Percentiles rank a stretch among this genome's conserved stretches.
These are phyloP conservation scores for Crithidia fasciculata DNA, from an alignment of 208 protist species.

Conservation along the genomic window DNA sequence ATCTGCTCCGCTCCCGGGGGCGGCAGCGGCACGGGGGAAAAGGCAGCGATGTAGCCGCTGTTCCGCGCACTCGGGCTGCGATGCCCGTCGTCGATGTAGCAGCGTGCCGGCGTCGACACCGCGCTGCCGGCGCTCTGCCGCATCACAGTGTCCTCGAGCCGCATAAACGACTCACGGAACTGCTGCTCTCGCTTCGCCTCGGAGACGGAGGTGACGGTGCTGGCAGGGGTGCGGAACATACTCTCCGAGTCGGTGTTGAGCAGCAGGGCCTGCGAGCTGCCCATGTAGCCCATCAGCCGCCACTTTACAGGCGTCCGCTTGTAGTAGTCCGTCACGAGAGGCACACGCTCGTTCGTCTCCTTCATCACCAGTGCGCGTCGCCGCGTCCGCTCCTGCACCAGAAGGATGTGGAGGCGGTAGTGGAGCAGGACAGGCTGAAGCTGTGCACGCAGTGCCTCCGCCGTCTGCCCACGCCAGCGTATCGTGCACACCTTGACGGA, in stretches of 20 bases:
- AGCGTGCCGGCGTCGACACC: not conserved
- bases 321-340: conserved; percentile 27
- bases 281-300: conserved; percentile 11
- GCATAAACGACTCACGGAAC: conserved; percentile 24
- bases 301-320: conserved; percentile 18
- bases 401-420: conserved; percentile 57
- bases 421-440: conserved; percentile 49
- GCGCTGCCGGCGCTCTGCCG: not conserved
- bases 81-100: not conserved
- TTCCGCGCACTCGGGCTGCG: conserved; percentile 11
- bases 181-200: conserved; percentile 19
- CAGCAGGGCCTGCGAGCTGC: not conserved
- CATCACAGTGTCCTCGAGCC: conserved; percentile 6
- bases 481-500: conserved; percentile 36
- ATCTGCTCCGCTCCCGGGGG: not conserved
- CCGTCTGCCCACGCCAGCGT: conserved; percentile 46
- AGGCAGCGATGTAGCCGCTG: not conserved
- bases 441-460: conserved; percentile 35
- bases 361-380: conserved; percentile 47
- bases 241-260: conserved; percentile 7
- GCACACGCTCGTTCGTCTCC: conserved; percentile 42
- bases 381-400: conserved; percentile 51
- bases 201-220: conserved; percentile 8
- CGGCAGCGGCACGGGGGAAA: not conserved
- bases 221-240: conserved; percentile 4